Base-by-base conservation (phyloP, 2,329 filamentous ascomycete genomes). In the Pseudogymnoascus sp. region DNA sequence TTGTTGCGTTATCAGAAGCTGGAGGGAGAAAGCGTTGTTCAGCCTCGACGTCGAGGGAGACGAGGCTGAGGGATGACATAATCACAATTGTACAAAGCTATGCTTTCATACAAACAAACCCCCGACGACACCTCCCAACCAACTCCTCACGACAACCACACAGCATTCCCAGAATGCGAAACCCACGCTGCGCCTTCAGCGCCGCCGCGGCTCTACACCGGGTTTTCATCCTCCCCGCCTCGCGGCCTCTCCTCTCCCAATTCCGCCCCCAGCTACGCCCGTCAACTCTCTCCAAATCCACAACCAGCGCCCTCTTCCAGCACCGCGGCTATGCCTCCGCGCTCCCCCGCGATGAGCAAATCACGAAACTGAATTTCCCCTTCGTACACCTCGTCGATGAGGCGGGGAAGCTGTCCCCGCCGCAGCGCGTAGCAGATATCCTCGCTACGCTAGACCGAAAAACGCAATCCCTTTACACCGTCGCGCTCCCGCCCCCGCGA, bases 381-480 rank as follows among this genome's bases (percentile, higher is more conserved):
- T 66, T 69, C 12, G 73, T 85, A 16, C 74, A 77, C 60, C 69
- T 82, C 62, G 77, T 82, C 37, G 75, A 78, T 63, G 69, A 71
- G 1, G 61, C 69, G 2, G 65, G 68, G 8, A 68, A 65, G n/a
- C 77, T 79, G 63, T 67, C 72, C 11, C 65, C 69, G 1, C 67
- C 75, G 11, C 69, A 71, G 1, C 66, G 67, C 4, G 73, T 76
- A 7, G 62, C 65, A 43, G 68, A 73, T 5, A 71, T 79, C 12
- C 76, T 88, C 2, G 56, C 66, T 3, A 70, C 68, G 4, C 74
- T 86, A 61, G 77, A 88, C 67, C 77, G 76, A 23, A 72, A 74
- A n/a, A 78, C 75, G 0, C 74, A 82, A 62, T 77, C 80, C 64
- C 76, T 88, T 1, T 71, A 84, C 2, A 78, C 82, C 66, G 75